Evolutionary conservation across 768 basidiomycete species (phyloP), one percentile per base, ranked within the genome.

Genomic region (Agrocybe praecox): DNA sequence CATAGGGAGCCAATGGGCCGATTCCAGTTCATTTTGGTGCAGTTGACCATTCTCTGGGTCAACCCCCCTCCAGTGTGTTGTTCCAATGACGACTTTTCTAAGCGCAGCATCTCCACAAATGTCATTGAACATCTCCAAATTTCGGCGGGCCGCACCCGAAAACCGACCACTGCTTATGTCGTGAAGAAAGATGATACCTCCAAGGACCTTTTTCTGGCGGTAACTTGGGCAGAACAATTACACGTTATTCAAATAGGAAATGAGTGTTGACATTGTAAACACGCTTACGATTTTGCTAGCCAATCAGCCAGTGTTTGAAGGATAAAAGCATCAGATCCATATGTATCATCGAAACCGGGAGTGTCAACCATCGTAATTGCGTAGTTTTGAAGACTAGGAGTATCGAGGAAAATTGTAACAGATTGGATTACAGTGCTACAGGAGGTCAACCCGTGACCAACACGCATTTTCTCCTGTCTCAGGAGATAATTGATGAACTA

Each of bases 401-500:
- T 4, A n/a, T n/a, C 9, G 26, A 12, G 17, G 19, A 12, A 5
- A 21, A 15, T 2, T 48, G 34, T 24, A 18, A 2, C 15, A 46
- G 26, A n/a, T 32, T 49, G 48, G 1, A 56, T 47, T 2, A 40
- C 34, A 15, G 12, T 18, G 2, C 53, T 59, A 18, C 53, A 59
- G 22, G 53, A 55, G 26, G 19, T 29, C 23, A 55, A n/a, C 12
- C 34, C 32, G 18, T 55, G 43, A 2, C 58, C 58, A 21, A 59
- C 58, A 18, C 23, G 23, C 33, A 46, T 23, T 18, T 23, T 22
- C 7, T 23, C 10, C 11, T 48, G 21, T 4, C 45, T 34, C 11
- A 55, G 18, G 14, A 59, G 44, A 32, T 32, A 14, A 34, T 59
- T 59, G 22, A 59, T 55, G 36, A 55, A 59, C 58, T 59, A 24